Conservation (phyloP, 306 rosid species). For the Cicer cuneatum region DNA sequence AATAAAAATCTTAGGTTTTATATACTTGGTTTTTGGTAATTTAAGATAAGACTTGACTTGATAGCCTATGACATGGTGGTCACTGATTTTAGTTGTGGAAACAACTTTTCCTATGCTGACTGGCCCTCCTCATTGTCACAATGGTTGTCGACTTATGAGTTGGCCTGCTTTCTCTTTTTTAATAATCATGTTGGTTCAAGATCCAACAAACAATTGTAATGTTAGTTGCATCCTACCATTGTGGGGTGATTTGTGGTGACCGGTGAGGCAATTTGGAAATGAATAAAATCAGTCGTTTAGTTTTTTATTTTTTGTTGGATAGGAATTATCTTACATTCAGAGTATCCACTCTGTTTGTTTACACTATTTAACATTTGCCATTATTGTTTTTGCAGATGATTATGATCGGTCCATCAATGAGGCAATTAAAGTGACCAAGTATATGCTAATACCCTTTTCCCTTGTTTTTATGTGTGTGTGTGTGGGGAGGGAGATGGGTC, state of each 20-base stretch:
- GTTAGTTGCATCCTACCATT: conserved; percentile 1
- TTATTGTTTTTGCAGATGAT: conserved; percentile 77
- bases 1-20: background rate
- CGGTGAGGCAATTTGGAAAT: conserved; percentile 18
- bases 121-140: background rate
- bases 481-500: conserved; percentile 27
- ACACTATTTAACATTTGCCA: conserved; percentile 41
- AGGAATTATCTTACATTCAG: conserved; percentile 12
- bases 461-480: conserved; percentile 8
- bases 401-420: conserved; percentile 92
- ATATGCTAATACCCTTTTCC: conserved; percentile 41
- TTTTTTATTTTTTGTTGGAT: conserved; percentile 23
- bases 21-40: conserved; percentile 27
- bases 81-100: conserved; percentile 19
- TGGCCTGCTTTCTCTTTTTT: conserved; percentile 17
- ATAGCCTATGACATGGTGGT: conserved; percentile 17
- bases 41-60: conserved; percentile 15
- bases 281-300: background rate
- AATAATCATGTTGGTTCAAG: conserved; percentile 21
- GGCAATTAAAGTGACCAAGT: conserved; percentile 99
- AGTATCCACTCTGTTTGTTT: conserved; percentile 38
- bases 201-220: conserved; percentile 1
- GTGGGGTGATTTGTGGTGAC: conserved; percentile 5
- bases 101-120: background rate
- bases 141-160: background rate